A percentile compares a stretch with the other conserved stretches of the same genome.
These are phyloP conservation scores for Pythium aphanidermatum DNA, from an alignment of 352 stramenopile genomes.

Conservation along the genomic window DNA sequence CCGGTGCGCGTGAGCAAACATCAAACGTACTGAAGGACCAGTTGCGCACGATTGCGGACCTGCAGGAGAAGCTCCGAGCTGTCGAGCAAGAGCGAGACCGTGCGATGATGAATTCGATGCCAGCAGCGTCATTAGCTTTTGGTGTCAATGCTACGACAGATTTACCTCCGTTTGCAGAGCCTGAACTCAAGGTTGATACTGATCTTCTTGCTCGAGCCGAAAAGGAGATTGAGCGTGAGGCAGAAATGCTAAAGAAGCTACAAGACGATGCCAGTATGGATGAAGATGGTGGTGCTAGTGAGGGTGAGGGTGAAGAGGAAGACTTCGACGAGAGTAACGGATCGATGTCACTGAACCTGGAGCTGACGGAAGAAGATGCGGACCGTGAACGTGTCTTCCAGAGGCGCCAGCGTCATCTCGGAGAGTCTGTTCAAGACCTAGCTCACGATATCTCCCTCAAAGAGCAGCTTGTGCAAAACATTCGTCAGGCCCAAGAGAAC, in stretches of 20 bases:
- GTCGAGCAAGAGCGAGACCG: slow-evolving; percentile 63
- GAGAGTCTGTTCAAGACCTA: slow-evolving; percentile 74
- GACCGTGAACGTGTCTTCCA: slow-evolving; percentile 81
- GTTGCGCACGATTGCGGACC: slow-evolving; percentile 65
- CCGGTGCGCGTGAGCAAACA: slow-evolving; percentile 41
- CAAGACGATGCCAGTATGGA: slow-evolving; percentile 50
- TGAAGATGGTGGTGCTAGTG: slow-evolving; percentile 17
- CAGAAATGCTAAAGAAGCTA: slow-evolving; percentile 65
- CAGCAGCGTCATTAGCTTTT: slow-evolving; percentile 12
- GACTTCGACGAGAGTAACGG: slow-evolving; percentile 27
- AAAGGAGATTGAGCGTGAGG: slow-evolving; percentile 76
- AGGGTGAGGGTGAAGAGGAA: slow-evolving; percentile 34
- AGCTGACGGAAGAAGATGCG: slow-evolving; percentile 50
- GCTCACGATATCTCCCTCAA: slow-evolving; percentile 83
- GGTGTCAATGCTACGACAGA: slow-evolving; percentile 11
- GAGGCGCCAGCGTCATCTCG: slow-evolving; percentile 67
- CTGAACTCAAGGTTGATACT: slow-evolving; percentile 50
- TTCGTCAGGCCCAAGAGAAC: slow-evolving; percentile 72
- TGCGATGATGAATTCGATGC: slow-evolving; percentile 34
- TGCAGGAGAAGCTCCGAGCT: slow-evolving; percentile 72
- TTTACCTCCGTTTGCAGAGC: slow-evolving; percentile 27
- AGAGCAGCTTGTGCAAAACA: slow-evolving; percentile 77
- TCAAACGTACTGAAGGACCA: slow-evolving; percentile 73
- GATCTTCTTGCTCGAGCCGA: slow-evolving; percentile 62
- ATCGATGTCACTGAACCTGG: slow-evolving; percentile 27